phyloP scores from a whole-genome alignment of 2,329 filamentous ascomycete species.

The Fusarium napiforme region DNA sequence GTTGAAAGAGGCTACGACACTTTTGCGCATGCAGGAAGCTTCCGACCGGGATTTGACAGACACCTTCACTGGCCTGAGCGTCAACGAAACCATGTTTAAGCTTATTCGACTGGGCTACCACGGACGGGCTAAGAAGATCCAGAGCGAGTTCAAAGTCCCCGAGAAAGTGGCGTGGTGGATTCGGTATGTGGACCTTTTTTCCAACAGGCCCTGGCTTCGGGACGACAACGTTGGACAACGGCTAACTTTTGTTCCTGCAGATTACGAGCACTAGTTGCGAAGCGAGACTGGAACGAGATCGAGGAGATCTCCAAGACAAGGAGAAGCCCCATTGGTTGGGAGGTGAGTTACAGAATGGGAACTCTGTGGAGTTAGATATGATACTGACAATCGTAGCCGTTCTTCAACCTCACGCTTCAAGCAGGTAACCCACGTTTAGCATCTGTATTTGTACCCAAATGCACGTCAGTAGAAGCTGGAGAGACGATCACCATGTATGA shows the following conservation, averaged over 20 bases:
- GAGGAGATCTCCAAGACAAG: slow-evolving; percentile 83
- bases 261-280: slow-evolving; percentile 86
- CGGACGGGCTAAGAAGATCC: slow-evolving; percentile 86
- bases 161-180: slow-evolving; percentile 94
- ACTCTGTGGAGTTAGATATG: neutral
- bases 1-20: slow-evolving; percentile 80
- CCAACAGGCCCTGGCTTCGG: slow-evolving; percentile 17
- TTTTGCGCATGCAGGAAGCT: slow-evolving; percentile 86
- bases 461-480: slow-evolving; percentile 73
- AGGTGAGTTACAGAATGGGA: slow-evolving; percentile 66
- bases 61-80: slow-evolving; percentile 81
- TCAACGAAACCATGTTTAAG: slow-evolving; percentile 93
- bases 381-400: slow-evolving; percentile 68
- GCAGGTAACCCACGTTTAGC: slow-evolving; percentile 92
- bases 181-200: slow-evolving; percentile 56
- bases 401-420: slow-evolving; percentile 87
- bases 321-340: slow-evolving; percentile 96
- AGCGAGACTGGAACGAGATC: slow-evolving; percentile 91
- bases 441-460: slow-evolving; percentile 87
- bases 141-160: slow-evolving; percentile 90
- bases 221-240: slow-evolving; percentile 12
- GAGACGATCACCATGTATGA: slow-evolving; percentile 92
- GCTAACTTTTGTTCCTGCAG: slow-evolving; percentile 54
- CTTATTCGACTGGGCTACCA: slow-evolving; percentile 84
- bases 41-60: slow-evolving; percentile 86